A percentile compares a stretch with the other conserved stretches of the same genome.
These are phyloP conservation scores for Petunia hybrid DNA, from an alignment of 305 asterid genomes.

Conservation along the genomic window DNA sequence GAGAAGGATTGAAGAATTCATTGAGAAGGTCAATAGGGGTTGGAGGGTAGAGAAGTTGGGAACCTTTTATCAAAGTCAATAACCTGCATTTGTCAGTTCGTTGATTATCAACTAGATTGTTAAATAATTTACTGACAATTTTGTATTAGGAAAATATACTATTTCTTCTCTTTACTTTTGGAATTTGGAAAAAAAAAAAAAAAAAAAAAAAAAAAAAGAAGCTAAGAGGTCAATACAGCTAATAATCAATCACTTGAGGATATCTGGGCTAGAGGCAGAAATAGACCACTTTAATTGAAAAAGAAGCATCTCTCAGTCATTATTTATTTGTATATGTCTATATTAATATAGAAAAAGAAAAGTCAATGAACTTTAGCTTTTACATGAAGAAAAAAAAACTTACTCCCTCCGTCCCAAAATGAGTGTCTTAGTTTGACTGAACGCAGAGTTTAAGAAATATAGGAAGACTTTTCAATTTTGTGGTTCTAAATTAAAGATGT, in stretches of 20 bases:
- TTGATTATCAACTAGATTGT: not conserved
- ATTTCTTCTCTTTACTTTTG: not conserved
- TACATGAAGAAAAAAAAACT: not conserved
- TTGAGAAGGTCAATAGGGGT: constrained; percentile 60
- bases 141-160: not conserved
- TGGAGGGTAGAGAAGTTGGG: constrained; percentile 73
- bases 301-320: not conserved
- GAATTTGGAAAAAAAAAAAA: not conserved
- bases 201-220: too few species aligned
- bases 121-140: too few species aligned
- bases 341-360: not conserved
- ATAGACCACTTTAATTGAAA: not conserved
- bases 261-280: not conserved
- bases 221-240: not conserved
- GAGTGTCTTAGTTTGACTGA: too few species aligned
- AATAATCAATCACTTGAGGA: not conserved
- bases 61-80: not conserved
- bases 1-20: constrained; percentile 74
- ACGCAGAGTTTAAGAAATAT: too few species aligned
- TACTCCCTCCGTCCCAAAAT: too few species aligned
- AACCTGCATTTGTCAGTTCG: not conserved
- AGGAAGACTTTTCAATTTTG: too few species aligned
- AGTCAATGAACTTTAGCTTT: not conserved
- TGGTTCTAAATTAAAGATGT: too few species aligned
- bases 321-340: not conserved